These are phyloP conservation scores for Lasiosphaeria miniovina DNA, from an alignment of 495 filamentous ascomycete species.

Conservation along the genomic window DNA sequence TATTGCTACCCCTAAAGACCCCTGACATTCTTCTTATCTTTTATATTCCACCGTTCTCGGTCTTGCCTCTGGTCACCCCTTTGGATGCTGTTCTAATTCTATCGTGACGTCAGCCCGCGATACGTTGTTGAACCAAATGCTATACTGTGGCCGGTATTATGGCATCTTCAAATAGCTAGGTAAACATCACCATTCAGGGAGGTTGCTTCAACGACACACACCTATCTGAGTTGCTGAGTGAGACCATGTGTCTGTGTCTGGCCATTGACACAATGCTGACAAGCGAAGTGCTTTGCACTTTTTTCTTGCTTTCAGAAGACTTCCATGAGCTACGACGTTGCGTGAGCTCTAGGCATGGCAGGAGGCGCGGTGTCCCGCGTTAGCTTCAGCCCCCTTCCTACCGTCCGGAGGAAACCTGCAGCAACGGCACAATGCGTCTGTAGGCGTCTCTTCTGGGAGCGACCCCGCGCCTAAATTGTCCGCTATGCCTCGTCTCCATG, in stretches of 20 bases:
- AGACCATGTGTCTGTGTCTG: too few relatives aligned
- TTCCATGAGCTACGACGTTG: neutral
- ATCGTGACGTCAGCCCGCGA: constrained; percentile 9
- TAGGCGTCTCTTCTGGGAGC: constrained; percentile 15
- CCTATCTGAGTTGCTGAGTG: too few relatives aligned
- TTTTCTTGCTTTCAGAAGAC: neutral
- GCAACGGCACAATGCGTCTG: constrained; percentile 17
- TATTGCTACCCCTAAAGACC: constrained; percentile 15
- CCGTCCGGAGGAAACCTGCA: constrained; percentile 19
- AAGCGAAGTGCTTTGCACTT: too few relatives aligned
- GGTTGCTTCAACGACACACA: too few relatives aligned
- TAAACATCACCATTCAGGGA: too few relatives aligned
- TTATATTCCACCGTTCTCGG: neutral
- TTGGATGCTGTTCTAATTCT: constrained; percentile 1
- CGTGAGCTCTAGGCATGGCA: neutral
- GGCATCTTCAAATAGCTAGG: too few relatives aligned
- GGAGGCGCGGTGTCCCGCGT: neutral
- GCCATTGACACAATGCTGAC: too few relatives aligned
- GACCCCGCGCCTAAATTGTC: constrained; percentile 21
- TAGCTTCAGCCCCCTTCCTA: constrained; percentile 5
- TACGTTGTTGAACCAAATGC: neutral
- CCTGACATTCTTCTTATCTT: constrained; percentile 14
- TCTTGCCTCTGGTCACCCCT: constrained; percentile 1
- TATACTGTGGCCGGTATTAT: neutral
- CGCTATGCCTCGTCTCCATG: constrained; percentile 11